Conservation (phyloP, 768 basidiomycete species). For the Dacryopinax spathularia region DNA sequence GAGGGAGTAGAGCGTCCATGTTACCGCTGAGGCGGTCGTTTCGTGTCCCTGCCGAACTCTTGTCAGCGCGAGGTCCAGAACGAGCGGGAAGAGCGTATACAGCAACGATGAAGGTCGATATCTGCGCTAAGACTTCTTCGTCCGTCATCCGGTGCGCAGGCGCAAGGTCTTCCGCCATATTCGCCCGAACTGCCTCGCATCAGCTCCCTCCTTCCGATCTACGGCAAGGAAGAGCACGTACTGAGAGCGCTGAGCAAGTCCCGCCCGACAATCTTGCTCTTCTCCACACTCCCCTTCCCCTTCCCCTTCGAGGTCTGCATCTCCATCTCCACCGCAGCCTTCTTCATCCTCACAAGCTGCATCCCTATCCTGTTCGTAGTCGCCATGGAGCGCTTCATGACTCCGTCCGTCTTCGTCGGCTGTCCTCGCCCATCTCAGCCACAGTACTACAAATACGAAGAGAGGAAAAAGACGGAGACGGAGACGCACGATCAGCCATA, state of each 20-base stretch:
- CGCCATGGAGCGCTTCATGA: neutral
- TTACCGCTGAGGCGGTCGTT: constrained; percentile 21
- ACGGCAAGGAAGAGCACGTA: neutral
- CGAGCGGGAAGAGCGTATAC: neutral
- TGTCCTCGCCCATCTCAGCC: neutral
- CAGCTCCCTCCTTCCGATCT: neutral
- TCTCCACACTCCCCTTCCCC: neutral
- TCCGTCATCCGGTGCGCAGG: constrained; percentile 31
- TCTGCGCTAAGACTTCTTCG: constrained; percentile 38
- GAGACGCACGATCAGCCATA: neutral
- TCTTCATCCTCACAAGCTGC: neutral
- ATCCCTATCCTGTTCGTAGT: neutral
- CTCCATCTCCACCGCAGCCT: neutral
- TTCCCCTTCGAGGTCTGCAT: neutral
- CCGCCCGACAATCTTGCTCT: neutral
- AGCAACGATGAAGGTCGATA: constrained; percentile 19
- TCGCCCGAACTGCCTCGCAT: constrained; percentile 34
- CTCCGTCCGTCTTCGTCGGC: neutral
- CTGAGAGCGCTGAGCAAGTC: neutral
- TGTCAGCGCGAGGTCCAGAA: neutral
- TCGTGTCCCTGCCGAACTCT: constrained; percentile 14
- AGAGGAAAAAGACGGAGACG: neutral
- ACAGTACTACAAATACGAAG: neutral
- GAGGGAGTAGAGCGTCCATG: constrained; percentile 5
- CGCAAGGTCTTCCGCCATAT: constrained; percentile 31